Conservation (phyloP, 768 basidiomycete species). For the Xerocomus potaroensis region DNA sequence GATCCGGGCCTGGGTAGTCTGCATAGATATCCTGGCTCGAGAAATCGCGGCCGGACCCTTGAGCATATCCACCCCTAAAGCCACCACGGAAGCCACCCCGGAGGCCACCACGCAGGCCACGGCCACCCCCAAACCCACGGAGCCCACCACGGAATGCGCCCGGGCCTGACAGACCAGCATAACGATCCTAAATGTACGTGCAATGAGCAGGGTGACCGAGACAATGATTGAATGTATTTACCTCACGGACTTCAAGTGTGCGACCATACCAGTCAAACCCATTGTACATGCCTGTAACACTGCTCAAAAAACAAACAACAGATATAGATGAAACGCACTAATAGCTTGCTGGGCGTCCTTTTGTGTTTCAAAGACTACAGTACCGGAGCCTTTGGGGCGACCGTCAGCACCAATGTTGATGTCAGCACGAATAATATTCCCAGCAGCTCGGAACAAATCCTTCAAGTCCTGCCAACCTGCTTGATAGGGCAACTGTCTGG, state of each 20-base stretch:
- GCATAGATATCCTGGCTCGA: slow-evolving; percentile 89
- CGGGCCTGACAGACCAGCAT: slow-evolving; percentile 76
- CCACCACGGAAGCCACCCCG: slow-evolving; percentile 47
- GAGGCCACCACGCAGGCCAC: slow-evolving; percentile 18
- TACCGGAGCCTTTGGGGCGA: slow-evolving; percentile 94
- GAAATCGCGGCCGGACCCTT: slow-evolving; percentile 59
- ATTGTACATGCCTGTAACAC: slow-evolving; percentile 79
- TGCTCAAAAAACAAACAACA: neutral
- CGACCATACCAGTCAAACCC: slow-evolving; percentile 98
- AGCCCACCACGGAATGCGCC: slow-evolving; percentile 54
- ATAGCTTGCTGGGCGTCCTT: slow-evolving; percentile 93
- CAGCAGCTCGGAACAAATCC: slow-evolving; percentile 93
- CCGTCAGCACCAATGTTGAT: slow-evolving; percentile 93
- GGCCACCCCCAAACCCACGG: slow-evolving; percentile 48
- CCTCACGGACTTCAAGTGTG: slow-evolving; percentile 93
- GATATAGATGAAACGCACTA: slow-evolving; percentile 46
- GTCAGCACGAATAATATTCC: slow-evolving; percentile 93
- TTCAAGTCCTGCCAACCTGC: slow-evolving; percentile 99
- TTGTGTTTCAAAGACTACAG: slow-evolving; percentile 88
- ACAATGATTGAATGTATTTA: slow-evolving; percentile 29
- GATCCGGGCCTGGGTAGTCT: slow-evolving; percentile 88
- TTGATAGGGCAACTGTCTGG: slow-evolving; percentile 78
- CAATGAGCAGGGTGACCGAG: neutral
- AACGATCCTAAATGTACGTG: slow-evolving; percentile 64
- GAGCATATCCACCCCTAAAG: slow-evolving; percentile 55